Evolutionary conservation across 2,329 filamentous ascomycete species (phyloP), one percentile per base, ranked within the genome.

Genomic region (Tricladium varicosporioides): DNA sequence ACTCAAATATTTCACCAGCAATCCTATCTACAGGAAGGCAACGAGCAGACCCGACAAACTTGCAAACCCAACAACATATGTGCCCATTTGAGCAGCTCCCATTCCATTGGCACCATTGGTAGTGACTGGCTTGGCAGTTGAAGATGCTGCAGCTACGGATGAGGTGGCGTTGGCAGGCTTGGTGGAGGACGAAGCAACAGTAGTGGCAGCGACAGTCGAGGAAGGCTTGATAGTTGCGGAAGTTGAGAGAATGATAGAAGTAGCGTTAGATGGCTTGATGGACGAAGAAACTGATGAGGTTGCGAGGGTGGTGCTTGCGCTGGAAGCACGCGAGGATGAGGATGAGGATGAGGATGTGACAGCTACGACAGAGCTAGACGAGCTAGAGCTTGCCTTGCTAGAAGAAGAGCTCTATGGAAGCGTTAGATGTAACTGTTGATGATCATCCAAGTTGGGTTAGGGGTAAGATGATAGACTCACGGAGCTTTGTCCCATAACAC

Each of bases 51-150:
- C 57, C n/a, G 56, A 53, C 11, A 61, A 46, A 4, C 48, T 44
- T 14, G 56, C 59, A 48, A 64, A 49, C 14, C 47, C 59, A 40
- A 48, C 54, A 33, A 56, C 47, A 48, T 60, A 60, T 19, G 53
- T 54, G 14, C 46, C 53, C 40, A 58, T 53, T 44, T 60, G 53
- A n/a, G 47, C 15, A 5, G 54, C 52, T 13, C 52, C 47, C 19
- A 48, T 48, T 22, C 40, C 40, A 13, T 33, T 49, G 16, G 56
- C 58, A 13, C 53, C 55, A 19, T 50, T 54, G 36, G 58, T 43
- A 11, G 22, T 27, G 33, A 51, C 33, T 22, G 42, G 54, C 51
- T 60, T 60, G 8, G 51, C 33, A 33, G 60, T 61, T 10, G 56
- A 56, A 14, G 51, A 50, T 8, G 53, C 51, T 13, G 53, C 40